Base-by-base conservation (phyloP, 83 land plant genomes). In the Picea abies region DNA sequence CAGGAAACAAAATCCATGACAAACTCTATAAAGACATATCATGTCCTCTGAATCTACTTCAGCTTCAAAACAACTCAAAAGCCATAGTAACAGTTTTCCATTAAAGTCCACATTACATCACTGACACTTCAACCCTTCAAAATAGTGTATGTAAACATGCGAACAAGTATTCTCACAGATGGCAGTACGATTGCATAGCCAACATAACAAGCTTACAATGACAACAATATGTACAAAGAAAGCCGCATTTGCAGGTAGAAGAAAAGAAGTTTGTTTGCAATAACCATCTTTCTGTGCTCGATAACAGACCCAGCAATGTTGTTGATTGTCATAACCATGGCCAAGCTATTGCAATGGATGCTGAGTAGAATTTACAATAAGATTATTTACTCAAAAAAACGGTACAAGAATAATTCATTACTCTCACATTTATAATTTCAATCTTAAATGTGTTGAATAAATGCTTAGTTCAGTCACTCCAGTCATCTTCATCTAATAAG, bases 401-500 rank as follows among this genome's bases (percentile, higher is more conserved):
- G 56, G 14, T 52, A 52, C 56, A 52, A 52, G 56, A 2, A 52
- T 52, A 52, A 52, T 11, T 52, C 56, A 52, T 10, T 52, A 52
- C 2, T 52, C 56, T 52, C 12, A 52, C 56, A 52, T 52, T 32
- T 32, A 14, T 41, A 68, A 68, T 26, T 11, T 32, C 39, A 68
- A 68, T 68, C 44, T 7, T 35, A 35, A 35, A 37, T 16, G 6
- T 35, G 73, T 35, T 69, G 73, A 70, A 35, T 20, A 35, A 70
- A 26, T 70, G 47, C 44, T 15, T 5, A 15, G n/a, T 19, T 70
- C n/a, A 70, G 73, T 70, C 73, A 70, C 73, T 70, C 73, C 73
- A 70, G 47, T 70, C 37, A 44, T 70, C 73, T 70, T 70, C 73
- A 70, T 70, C 73, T 32, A 70, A 35, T 5, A 70, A 70, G 7